Conservation (phyloP, 225 moss, liverwort and hornwort genomes). For the Bryoerythrophyllum caledonicum region DNA sequence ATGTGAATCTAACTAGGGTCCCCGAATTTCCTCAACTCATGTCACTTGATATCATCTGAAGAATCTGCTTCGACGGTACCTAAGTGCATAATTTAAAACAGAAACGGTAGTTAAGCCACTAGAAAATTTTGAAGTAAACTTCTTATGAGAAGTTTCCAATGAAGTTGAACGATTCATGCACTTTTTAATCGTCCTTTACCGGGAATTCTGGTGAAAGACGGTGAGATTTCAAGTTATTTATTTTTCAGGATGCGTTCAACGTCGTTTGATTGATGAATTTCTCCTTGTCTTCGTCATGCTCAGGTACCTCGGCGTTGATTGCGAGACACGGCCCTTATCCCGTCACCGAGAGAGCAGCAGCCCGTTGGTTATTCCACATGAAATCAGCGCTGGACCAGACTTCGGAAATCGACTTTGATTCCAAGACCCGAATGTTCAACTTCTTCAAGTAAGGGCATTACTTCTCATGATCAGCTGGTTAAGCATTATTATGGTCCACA, state of each 20-base stretch:
- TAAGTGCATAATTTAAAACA: no score
- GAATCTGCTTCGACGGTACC: neutral
- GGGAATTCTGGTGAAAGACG: no score
- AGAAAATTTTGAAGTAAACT: no score
- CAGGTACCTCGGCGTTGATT: conserved; percentile 69
- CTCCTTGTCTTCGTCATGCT: neutral
- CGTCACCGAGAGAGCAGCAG: conserved; percentile 71
- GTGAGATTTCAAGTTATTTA: neutral
- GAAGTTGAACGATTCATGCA: no score
- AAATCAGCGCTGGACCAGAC: conserved; percentile 59
- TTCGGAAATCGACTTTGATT: conserved; percentile 56
- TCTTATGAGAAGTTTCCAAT: no score
- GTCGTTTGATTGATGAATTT: neutral
- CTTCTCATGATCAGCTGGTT: neutral
- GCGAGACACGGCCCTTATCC: conserved; percentile 69
- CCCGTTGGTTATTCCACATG: conserved; percentile 77
- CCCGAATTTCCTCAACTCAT: neutral
- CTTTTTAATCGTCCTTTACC: no score
- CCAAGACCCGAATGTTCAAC: conserved; percentile 60
- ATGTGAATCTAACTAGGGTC: neutral
- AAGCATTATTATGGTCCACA: no score
- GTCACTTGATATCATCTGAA: neutral
- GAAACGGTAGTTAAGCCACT: no score
- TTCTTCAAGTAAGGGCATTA: conserved; percentile 64
- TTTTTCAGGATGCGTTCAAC: neutral